Evolutionary conservation across 345 rosid genomes (phyloP), one percentile per base, ranked within the genome.

Genomic region (Moringa oleifera): DNA sequence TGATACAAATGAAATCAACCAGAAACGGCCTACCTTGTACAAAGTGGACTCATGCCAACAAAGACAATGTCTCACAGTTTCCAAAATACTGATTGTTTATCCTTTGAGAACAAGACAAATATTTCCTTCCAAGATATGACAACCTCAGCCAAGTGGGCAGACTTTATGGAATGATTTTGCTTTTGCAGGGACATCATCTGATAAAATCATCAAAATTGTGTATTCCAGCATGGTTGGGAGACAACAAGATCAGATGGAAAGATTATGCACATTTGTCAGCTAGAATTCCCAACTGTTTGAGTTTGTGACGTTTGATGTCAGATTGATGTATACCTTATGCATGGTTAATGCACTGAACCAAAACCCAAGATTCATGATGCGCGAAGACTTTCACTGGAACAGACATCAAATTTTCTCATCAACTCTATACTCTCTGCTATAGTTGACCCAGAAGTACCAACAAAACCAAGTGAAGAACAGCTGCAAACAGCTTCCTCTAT

Each of bases 391-490:
- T 31, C 51, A 45, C 37, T 51, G 0, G 75, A 68, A 67, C 96
- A 88, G 33, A 68, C 76, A 58, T 73, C 70, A 20, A 25, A 74
- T 69, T 85, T 94, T 77, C 96, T 81, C 89, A 85, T 82, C 70
- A 71, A 70, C 77, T 80, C 93, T 69, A 90, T 71, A 73, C 80
- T 88, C 33, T 84, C 93, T 1, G 93, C 97, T 71, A 94, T 87
- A 8, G 99, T 91, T 18, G 96, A 91, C 51, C 96, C 99, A 17
- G 89, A 79, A 46, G 99, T 91, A 62, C 96, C 96, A 63, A 91
- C 81, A 23, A 89, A 91, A 55, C 96, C 99, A 5, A 90, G 83
- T n/a, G 97, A 74, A n/a, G 96, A 96, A 63, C 95, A 94, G 67
- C 96, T 89, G 77, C 99, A 88, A 55, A 88, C 78, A 58, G 82